These are phyloP conservation scores for Zoysia pacifica DNA, from an alignment of 176 grass and related monocot species.

Conservation along the genomic window DNA sequence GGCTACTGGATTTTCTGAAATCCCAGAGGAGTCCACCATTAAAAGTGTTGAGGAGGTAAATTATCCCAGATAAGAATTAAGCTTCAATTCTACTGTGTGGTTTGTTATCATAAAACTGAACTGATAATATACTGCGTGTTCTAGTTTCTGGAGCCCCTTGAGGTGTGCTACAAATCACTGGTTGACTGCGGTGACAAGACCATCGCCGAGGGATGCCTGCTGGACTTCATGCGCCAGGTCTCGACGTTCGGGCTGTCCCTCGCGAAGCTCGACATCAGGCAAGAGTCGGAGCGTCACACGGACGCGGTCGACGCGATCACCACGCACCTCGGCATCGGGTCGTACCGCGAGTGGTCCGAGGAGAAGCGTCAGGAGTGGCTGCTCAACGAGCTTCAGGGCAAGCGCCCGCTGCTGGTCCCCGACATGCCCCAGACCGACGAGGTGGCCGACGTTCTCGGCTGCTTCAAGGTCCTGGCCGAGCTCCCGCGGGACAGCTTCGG, in stretches of 20 bases:
- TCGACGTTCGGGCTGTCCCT: conserved; percentile 79
- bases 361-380: conserved; percentile 76
- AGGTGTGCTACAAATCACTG: conserved; percentile 79
- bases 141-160: conserved; percentile 79
- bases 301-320: conserved; percentile 83
- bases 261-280: conserved; percentile 81
- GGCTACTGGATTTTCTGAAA: conserved; percentile 54
- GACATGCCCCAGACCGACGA: conserved; percentile 69
- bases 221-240: conserved; percentile 80
- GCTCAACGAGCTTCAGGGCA: conserved; percentile 65
- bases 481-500: conserved; percentile 73
- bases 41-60: conserved; percentile 59
- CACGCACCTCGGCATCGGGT: conserved; percentile 69
- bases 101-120: too few species aligned
- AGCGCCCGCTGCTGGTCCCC: conserved; percentile 60
- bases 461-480: conserved; percentile 68
- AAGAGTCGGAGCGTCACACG: conserved; percentile 92
- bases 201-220: conserved; percentile 81
- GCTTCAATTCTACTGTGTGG: too few species aligned
- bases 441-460: conserved; percentile 72
- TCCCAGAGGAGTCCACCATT: conserved; percentile 48
- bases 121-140: too few species aligned
- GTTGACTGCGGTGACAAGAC: conserved; percentile 60
- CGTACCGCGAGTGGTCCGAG: conserved; percentile 73
- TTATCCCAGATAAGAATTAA: too few species aligned